A percentile compares a stretch with the other conserved stretches of the same genome.
These are phyloP conservation scores for Tulasnella sp. DNA, from an alignment of 768 basidiomycete genomes.

Conservation along the genomic window DNA sequence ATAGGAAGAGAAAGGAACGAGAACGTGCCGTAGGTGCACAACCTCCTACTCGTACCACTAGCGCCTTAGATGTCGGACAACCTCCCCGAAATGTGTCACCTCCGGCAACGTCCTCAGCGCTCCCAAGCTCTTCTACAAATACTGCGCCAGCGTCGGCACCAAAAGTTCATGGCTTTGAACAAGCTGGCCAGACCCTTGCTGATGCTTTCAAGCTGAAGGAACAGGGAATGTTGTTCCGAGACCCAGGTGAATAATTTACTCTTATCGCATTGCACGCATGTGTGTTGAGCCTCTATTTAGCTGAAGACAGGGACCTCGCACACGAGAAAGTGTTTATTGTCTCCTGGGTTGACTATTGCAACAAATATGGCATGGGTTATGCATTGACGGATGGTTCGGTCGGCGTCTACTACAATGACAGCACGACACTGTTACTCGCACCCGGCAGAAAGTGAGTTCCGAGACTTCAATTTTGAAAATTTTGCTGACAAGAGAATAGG, in stretches of 20 bases:
- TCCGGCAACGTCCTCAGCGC: background rate
- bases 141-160: slow-evolving; percentile 19
- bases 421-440: slow-evolving; percentile 70
- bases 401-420: slow-evolving; percentile 95
- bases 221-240: slow-evolving; percentile 49
- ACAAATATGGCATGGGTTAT: slow-evolving; percentile 99
- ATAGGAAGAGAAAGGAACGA: slow-evolving; percentile 1
- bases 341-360: slow-evolving; percentile 98
- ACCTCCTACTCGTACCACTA: background rate
- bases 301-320: slow-evolving; percentile 33
- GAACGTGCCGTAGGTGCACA: background rate
- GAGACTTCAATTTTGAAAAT: slow-evolving; percentile 3
- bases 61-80: too few species aligned
- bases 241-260: slow-evolving; percentile 34
- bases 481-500: slow-evolving; percentile 30
- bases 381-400: slow-evolving; percentile 90
- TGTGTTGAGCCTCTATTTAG: background rate
- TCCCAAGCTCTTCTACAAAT: slow-evolving; percentile 14
- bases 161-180: slow-evolving; percentile 52
- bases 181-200: slow-evolving; percentile 39
- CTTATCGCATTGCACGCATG: background rate
- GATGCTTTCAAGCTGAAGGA: slow-evolving; percentile 59
- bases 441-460: slow-evolving; percentile 70
- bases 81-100: too few species aligned
- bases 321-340: slow-evolving; percentile 82